Evolutionary conservation across 805 yeast genomes (phyloP).

Genomic region (Candida corydali): DNA sequence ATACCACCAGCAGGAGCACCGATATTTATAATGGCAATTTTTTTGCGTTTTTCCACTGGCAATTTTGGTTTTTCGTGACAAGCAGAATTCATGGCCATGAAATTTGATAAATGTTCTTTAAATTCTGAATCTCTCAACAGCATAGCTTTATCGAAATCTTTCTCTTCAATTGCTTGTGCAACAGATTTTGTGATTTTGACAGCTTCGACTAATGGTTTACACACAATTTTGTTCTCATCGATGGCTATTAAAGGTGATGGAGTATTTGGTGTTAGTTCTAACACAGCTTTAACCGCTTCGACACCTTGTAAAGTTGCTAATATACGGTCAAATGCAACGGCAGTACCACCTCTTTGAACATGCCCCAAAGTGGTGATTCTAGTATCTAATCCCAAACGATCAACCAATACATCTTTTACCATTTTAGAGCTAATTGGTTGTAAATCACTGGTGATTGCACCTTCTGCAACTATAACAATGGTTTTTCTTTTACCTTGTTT

Average conservation of each 20-base stretch:
- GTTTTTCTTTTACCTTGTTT: slow-evolving; percentile 87
- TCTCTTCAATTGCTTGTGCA: slow-evolving; percentile 75
- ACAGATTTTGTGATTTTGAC: slow-evolving; percentile 85
- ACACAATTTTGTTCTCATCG: slow-evolving; percentile 78
- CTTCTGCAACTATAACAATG: slow-evolving; percentile 96
- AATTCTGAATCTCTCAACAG: slow-evolving; percentile 83
- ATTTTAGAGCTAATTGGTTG: slow-evolving; percentile 75
- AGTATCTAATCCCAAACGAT: slow-evolving; percentile 79
- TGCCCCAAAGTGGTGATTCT: slow-evolving; percentile 95
- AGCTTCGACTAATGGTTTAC: slow-evolving; percentile 85
- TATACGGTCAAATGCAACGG: slow-evolving; percentile 90
- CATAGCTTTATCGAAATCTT: slow-evolving; percentile 86
- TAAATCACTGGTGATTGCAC: slow-evolving; percentile 83
- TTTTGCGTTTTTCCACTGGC: slow-evolving; percentile 59
- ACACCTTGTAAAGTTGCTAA: slow-evolving; percentile 96
- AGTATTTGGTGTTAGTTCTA: slow-evolving; percentile 80
- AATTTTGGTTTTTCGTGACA: slow-evolving; percentile 59
- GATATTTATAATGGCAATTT: slow-evolving; percentile 81
- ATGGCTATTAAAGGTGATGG: slow-evolving; percentile 96
- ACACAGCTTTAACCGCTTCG: slow-evolving; percentile 91
- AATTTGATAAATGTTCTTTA: slow-evolving; percentile 72
- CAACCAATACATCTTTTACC: slow-evolving; percentile 79
- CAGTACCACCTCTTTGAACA: slow-evolving; percentile 98
- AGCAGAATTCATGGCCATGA: slow-evolving; percentile 61
- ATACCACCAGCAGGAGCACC: slow-evolving; percentile 98